phyloP scores from a whole-genome alignment of 805 yeast genomes.

The Yarrowia sp. region DNA sequence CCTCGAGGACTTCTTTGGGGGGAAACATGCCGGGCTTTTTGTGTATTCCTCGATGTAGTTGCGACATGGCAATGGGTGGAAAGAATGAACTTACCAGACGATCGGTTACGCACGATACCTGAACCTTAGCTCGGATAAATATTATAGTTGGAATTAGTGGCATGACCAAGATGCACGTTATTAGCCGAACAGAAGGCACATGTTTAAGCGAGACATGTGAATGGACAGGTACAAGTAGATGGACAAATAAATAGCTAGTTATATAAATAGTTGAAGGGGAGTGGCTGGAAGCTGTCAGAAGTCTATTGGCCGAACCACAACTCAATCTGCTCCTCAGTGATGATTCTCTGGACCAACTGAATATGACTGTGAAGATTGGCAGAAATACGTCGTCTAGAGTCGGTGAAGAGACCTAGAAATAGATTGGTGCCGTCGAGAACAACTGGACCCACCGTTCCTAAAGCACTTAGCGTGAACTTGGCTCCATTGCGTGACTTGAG shows the following conservation, averaged over 20 bases:
- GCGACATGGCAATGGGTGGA: slow-evolving; percentile 11
- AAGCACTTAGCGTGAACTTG: background rate
- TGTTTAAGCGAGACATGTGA: background rate
- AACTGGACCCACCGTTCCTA: slow-evolving; percentile 4
- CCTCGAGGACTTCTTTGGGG: slow-evolving; percentile 17
- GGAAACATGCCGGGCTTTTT: slow-evolving; percentile 28
- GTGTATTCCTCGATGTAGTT: slow-evolving; percentile 31
- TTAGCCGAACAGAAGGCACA: background rate
- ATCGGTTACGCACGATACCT: slow-evolving; percentile 5
- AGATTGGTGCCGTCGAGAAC: slow-evolving; percentile 2
- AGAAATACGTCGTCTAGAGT: background rate
- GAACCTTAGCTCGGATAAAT: slow-evolving; percentile 1
- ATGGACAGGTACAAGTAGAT: no score
- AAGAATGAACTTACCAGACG: background rate
- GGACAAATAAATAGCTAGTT: background rate
- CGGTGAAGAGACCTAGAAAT: slow-evolving; percentile 7
- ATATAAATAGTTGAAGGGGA: background rate
- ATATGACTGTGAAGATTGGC: slow-evolving; percentile 18
- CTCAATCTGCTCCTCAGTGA: slow-evolving; percentile 7
- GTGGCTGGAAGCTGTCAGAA: no score
- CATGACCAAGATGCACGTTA: background rate
- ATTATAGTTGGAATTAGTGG: background rate
- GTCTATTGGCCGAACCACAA: slow-evolving; percentile 16
- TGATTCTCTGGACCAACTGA: slow-evolving; percentile 7
- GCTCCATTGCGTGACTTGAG: slow-evolving; percentile 22